Conservation (phyloP, 2,329 filamentous ascomycete species). For the Ophioceras dolichostomum region DNA sequence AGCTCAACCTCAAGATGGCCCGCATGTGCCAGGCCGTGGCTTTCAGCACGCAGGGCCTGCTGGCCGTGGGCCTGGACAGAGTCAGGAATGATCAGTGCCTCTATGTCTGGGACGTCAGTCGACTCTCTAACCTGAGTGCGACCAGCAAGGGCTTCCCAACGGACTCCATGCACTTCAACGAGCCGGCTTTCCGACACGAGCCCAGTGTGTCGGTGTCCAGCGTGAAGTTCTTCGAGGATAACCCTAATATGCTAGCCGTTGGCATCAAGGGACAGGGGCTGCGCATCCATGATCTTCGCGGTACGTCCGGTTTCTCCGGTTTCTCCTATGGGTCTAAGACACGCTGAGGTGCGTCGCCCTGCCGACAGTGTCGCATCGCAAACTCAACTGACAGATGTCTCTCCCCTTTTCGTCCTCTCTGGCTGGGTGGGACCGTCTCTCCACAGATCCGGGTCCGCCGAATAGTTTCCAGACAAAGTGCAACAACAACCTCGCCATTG, state of each 20-base stretch:
- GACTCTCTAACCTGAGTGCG: slow-evolving; percentile 34
- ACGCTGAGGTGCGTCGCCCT: no score
- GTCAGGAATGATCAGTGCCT: slow-evolving; percentile 73
- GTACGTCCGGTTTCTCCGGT: slow-evolving; percentile 24
- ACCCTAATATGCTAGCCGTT: slow-evolving; percentile 61
- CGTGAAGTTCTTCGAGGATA: slow-evolving; percentile 69
- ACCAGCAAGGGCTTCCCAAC: slow-evolving; percentile 34
- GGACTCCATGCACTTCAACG: slow-evolving; percentile 34
- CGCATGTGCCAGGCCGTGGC: slow-evolving; percentile 72
- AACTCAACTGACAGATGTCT: no score
- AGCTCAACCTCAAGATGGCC: slow-evolving; percentile 61
- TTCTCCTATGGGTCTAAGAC: no score
- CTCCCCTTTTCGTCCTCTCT: no score
- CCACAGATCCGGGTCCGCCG: slow-evolving; percentile 4
- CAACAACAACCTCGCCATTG: slow-evolving; percentile 63
- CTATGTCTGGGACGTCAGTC: slow-evolving; percentile 70
- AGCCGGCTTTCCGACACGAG: slow-evolving; percentile 47
- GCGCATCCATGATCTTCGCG: slow-evolving; percentile 66
- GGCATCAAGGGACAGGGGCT: slow-evolving; percentile 67
- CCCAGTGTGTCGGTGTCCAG: slow-evolving; percentile 67
- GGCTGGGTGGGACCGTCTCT: no score
- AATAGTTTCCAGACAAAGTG: slow-evolving; percentile 53
- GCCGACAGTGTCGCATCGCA: no score
- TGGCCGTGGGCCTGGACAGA: slow-evolving; percentile 70
- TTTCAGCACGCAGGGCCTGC: slow-evolving; percentile 58